phyloP scores from a whole-genome alignment of 2,329 filamentous ascomycete genomes.

The Parasarocladium wereldwijsianum region DNA sequence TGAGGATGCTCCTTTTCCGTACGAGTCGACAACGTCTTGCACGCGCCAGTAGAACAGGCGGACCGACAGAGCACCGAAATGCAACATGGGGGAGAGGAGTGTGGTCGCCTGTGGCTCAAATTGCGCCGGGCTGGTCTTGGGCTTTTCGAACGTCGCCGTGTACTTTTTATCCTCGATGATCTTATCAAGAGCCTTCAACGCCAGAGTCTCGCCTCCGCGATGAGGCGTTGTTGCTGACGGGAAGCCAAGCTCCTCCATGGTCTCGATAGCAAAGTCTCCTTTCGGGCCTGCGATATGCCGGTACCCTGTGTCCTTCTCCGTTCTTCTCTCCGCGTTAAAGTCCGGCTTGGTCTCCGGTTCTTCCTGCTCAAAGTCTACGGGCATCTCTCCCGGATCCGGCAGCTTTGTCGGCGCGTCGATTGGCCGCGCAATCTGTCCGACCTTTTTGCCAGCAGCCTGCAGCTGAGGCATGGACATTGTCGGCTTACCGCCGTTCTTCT shows the following conservation, averaged over 20 bases:
- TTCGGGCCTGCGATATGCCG: conserved; percentile 48
- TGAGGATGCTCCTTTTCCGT: conserved; percentile 39
- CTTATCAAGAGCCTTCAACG: conserved; percentile 40
- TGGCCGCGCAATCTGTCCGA: conserved; percentile 47
- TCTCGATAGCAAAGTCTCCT: conserved; percentile 55
- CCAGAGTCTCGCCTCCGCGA: conserved; percentile 54
- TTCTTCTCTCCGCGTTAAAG: conserved; percentile 42
- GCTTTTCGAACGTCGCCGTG: conserved; percentile 61
- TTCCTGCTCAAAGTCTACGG: conserved; percentile 42
- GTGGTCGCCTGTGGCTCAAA: conserved; percentile 63
- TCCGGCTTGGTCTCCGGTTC: conserved; percentile 37
- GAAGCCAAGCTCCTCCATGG: conserved; percentile 56
- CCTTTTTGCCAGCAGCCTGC: conserved; percentile 43
- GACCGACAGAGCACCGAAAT: conserved; percentile 59
- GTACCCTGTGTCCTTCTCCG: conserved; percentile 42
- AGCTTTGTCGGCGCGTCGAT: conserved; percentile 42
- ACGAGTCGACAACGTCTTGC: conserved; percentile 43
- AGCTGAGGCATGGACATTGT: conserved; percentile 63
- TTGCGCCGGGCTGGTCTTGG: conserved; percentile 57
- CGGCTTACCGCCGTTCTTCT: conserved; percentile 50
- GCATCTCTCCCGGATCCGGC: conserved; percentile 50
- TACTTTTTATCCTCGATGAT: conserved; percentile 51
- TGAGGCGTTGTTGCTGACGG: conserved; percentile 50
- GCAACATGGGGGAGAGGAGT: conserved; percentile 56
- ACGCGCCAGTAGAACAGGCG: conserved; percentile 61